Evolutionary conservation across 2,329 filamentous ascomycete genomes (phyloP).

Genomic region (Helotiales sp.): DNA sequence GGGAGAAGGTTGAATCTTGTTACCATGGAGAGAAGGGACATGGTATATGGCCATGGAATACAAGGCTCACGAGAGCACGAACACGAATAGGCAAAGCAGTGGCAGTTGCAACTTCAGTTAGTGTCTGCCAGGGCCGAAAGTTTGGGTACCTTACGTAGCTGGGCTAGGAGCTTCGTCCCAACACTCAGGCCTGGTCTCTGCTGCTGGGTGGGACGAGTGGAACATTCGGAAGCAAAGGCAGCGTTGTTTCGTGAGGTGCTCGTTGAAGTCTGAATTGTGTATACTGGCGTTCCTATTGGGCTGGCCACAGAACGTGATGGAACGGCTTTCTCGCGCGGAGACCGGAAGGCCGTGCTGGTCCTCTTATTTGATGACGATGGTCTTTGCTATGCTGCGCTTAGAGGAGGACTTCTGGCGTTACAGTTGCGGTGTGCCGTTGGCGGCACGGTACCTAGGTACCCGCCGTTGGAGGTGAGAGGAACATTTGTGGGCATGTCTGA

Average conservation of each 20-base stretch:
- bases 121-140: not conserved
- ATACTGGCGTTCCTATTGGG: not conserved
- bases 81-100: not conserved
- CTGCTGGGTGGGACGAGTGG: not conserved
- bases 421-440: not conserved
- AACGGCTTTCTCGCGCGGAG: conserved; percentile 14
- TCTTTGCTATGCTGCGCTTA: not conserved
- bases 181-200: not conserved
- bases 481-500: no score
- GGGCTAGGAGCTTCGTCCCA: not conserved
- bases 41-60: conserved; percentile 5
- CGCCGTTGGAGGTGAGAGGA: not conserved
- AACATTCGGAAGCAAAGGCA: not conserved
- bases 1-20: not conserved
- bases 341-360: conserved; percentile 14
- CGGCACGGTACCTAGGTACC: not conserved
- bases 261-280: not conserved
- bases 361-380: not conserved
- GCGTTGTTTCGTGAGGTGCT: conserved; percentile 9
- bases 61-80: not conserved
- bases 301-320: not conserved
- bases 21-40: conserved; percentile 8
- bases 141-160: not conserved
- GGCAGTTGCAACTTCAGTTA: not conserved
- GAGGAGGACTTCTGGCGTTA: not conserved